A percentile compares a stretch with the other conserved stretches of the same genome.
phyloP scores from a whole-genome alignment of 2,329 filamentous ascomycete species.

The Macrophomina phaseolina region DNA sequence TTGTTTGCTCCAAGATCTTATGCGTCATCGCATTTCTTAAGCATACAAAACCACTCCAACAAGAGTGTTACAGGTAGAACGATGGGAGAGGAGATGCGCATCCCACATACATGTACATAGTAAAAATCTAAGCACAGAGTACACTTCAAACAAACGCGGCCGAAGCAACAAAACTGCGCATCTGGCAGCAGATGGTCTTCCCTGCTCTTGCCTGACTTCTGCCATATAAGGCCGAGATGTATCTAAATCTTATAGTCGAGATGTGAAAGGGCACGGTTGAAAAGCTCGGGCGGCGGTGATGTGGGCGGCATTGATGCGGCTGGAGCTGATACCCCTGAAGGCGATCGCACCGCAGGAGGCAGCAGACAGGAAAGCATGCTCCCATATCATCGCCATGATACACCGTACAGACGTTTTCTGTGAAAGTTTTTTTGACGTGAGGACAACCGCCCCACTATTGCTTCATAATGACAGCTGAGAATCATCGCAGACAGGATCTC shows the following conservation, averaged over 20 bases:
- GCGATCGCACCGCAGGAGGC: background rate
- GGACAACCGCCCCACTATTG: background rate
- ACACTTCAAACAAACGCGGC: background rate
- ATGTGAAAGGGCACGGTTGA: background rate
- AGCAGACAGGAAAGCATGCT: background rate
- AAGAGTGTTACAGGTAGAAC: background rate
- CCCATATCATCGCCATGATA: background rate
- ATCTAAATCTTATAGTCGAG: background rate
- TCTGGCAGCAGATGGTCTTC: background rate
- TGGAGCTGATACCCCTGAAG: background rate
- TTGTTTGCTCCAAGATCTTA: background rate
- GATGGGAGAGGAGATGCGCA: background rate
- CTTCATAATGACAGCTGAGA: background rate
- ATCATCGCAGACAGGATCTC: background rate
- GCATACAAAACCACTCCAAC: constrained; percentile 2
- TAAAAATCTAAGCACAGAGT: background rate
- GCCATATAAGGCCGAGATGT: background rate
- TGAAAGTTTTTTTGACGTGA: background rate
- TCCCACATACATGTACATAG: background rate
- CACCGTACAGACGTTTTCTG: background rate
- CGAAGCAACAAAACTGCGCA: background rate
- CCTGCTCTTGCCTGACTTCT: background rate
- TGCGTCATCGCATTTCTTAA: constrained; percentile 11
- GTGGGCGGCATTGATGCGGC: background rate
- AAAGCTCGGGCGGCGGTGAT: constrained; percentile 9